These are phyloP conservation scores for Carex kokanica DNA, from an alignment of 176 grass and related monocot species.

Conservation along the genomic window DNA sequence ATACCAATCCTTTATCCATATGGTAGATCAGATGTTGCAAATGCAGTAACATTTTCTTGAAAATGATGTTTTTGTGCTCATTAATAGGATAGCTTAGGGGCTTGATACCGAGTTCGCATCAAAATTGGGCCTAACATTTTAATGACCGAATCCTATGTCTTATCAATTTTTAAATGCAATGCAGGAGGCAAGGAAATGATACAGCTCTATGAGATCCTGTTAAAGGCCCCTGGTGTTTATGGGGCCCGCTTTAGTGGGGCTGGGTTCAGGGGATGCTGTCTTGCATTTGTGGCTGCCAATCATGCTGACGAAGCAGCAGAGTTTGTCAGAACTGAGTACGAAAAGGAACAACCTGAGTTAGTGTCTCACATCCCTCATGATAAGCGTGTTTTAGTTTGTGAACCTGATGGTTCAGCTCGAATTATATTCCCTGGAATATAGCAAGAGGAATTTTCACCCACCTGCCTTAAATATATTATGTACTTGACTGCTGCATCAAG, in stretches of 20 bases:
- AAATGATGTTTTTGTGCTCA: not conserved
- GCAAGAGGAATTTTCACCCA: not conserved
- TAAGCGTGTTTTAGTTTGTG: slow-evolving; percentile 65
- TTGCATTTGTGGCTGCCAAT: slow-evolving; percentile 50
- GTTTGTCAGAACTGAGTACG: slow-evolving; percentile 52
- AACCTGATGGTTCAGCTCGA: slow-evolving; percentile 53
- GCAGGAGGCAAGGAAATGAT: slow-evolving; percentile 87
- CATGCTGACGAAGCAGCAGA: slow-evolving; percentile 55
- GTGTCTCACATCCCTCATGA: slow-evolving; percentile 46
- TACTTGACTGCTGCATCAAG: no score
- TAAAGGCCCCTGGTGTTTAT: slow-evolving; percentile 74
- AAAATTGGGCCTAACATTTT: not conserved
- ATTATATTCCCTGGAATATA: slow-evolving; percentile 39
- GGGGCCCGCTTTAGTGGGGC: slow-evolving; percentile 91
- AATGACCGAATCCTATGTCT: not conserved
- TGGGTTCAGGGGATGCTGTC: slow-evolving; percentile 93
- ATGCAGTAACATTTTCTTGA: not conserved
- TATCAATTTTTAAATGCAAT: not conserved
- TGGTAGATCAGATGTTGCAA: not conserved
- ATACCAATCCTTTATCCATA: no score
- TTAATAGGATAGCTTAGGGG: not conserved
- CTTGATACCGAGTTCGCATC: not conserved
- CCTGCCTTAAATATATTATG: not conserved
- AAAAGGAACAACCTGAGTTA: slow-evolving; percentile 64
- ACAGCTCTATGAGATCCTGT: slow-evolving; percentile 87